phyloP scores from a whole-genome alignment of 306 rosid species.

The Cicer cuneatum region DNA sequence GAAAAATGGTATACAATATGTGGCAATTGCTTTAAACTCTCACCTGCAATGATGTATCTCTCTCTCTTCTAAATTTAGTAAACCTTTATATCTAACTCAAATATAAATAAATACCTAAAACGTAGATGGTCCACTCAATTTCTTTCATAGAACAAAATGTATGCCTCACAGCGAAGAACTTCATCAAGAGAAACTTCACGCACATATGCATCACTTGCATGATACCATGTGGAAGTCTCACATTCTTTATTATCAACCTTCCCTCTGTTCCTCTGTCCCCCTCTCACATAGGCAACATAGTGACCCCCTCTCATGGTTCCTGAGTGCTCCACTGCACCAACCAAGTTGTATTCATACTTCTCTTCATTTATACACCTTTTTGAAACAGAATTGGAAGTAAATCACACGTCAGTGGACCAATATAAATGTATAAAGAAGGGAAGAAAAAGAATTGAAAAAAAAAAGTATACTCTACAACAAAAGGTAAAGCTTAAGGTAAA shows the following conservation, averaged over 20 bases:
- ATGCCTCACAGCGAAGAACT: conserved; percentile 87
- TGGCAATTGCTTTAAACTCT: conserved; percentile 57
- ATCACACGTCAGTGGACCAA: conserved; percentile 31
- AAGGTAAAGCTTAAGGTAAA: not conserved
- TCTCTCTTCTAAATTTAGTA: conserved; percentile 40
- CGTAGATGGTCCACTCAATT: conserved; percentile 45
- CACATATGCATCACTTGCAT: conserved; percentile 78
- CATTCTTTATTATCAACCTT: conserved; percentile 53
- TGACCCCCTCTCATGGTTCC: conserved; percentile 97
- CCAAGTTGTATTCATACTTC: conserved; percentile 63
- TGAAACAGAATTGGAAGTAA: conserved; percentile 25
- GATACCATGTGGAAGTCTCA: conserved; percentile 69
- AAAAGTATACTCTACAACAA: too few species aligned
- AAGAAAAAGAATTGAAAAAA: too few species aligned
- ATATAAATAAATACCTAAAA: conserved; percentile 30
- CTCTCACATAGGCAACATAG: conserved; percentile 89
- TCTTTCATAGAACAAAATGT: conserved; percentile 86
- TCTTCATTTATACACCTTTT: conserved; percentile 64
- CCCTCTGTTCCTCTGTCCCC: conserved; percentile 61
- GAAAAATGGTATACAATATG: conserved; percentile 69
- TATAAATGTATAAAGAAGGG: not conserved
- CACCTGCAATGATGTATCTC: conserved; percentile 47
- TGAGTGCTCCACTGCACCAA: conserved; percentile 83
- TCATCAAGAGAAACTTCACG: conserved; percentile 64
- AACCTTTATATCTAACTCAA: conserved; percentile 46